phyloP scores from a whole-genome alignment of 805 yeast genomes.

The Candida endomychidarum region DNA sequence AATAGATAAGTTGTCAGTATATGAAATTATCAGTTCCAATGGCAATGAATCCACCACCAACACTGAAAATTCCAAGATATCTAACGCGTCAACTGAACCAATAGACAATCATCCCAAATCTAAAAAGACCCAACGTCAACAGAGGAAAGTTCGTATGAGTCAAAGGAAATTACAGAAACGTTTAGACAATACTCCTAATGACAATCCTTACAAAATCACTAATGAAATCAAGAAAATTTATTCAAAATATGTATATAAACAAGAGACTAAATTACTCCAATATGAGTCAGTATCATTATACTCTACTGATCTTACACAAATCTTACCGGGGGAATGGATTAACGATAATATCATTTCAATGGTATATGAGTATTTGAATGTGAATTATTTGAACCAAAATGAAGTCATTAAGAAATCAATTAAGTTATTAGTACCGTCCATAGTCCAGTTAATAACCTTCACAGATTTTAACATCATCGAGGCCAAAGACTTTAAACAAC shows the following conservation, averaged over 20 bases:
- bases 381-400: constrained; percentile 20
- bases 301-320: constrained; percentile 55
- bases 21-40: neutral
- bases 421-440: constrained; percentile 52
- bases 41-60: neutral
- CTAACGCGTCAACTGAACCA: too few relatives aligned
- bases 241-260: constrained; percentile 14
- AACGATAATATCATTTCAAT: constrained; percentile 69
- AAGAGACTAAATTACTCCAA: constrained; percentile 38
- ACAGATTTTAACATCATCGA: constrained; percentile 26
- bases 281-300: constrained; percentile 59
- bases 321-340: constrained; percentile 69
- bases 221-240: constrained; percentile 21
- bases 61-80: too few relatives aligned
- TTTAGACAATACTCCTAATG: neutral
- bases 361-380: constrained; percentile 50
- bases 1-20: constrained; percentile 10
- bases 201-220: constrained; percentile 16
- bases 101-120: constrained; percentile 1
- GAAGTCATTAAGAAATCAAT: constrained; percentile 22
- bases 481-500: constrained; percentile 28
- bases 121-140: constrained; percentile 10
- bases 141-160: constrained; percentile 11
- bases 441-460: constrained; percentile 60
- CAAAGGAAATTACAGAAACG: constrained; percentile 6